Conservation (phyloP, 768 basidiomycete genomes). For the Boletus sp. region DNA sequence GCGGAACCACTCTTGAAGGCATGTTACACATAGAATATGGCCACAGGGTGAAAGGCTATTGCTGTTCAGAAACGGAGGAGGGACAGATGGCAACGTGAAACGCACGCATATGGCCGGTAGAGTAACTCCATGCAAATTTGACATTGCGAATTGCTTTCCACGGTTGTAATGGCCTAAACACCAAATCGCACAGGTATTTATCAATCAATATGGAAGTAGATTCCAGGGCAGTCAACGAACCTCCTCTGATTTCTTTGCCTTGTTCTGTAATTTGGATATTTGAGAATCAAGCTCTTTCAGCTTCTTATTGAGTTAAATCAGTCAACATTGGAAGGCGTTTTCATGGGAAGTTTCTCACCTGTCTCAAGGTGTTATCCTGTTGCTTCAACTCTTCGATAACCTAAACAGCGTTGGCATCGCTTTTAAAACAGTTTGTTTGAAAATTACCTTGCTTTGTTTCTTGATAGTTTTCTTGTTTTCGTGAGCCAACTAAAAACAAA, state of each 20-base stretch:
- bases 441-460: slow-evolving; percentile 56
- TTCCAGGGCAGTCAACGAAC: slow-evolving; percentile 33
- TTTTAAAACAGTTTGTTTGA: neutral
- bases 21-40: slow-evolving; percentile 69
- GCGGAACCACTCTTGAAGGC: slow-evolving; percentile 78
- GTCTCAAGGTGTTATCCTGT: slow-evolving; percentile 38
- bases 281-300: slow-evolving; percentile 47
- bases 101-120: slow-evolving; percentile 64
- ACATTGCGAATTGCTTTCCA: slow-evolving; percentile 64
- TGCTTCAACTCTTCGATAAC: slow-evolving; percentile 51
- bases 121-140: slow-evolving; percentile 78
- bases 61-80: slow-evolving; percentile 6
- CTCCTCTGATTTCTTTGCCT: slow-evolving; percentile 54
- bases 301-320: slow-evolving; percentile 30
- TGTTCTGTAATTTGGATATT: slow-evolving; percentile 43
- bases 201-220: neutral
- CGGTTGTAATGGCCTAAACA: slow-evolving; percentile 47
- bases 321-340: neutral
- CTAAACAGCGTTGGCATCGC: slow-evolving; percentile 30
- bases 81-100: slow-evolving; percentile 10
- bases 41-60: slow-evolving; percentile 71
- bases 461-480: slow-evolving; percentile 50
- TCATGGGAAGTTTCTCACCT: slow-evolving; percentile 31
- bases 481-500: slow-evolving; percentile 31
- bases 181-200: neutral